phyloP scores from a whole-genome alignment of 2,329 filamentous ascomycete genomes.

The Cryphonectria naterciae region DNA sequence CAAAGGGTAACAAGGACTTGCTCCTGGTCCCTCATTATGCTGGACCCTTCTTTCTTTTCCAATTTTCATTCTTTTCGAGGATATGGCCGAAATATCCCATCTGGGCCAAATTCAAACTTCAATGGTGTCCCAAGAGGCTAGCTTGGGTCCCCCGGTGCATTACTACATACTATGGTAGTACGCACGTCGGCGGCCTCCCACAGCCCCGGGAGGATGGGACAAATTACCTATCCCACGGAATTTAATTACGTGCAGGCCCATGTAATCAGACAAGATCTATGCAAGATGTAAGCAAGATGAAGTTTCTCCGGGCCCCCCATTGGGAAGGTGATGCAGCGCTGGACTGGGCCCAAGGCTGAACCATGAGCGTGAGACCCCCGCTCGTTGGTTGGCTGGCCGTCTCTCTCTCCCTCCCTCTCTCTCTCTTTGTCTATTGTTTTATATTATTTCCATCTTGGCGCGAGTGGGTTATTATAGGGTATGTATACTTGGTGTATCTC shows the following conservation, averaged over 20 bases:
- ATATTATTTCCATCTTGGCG: background rate
- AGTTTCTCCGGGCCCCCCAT: background rate
- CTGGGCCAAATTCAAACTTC: background rate
- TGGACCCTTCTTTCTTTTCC: background rate
- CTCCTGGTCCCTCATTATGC: background rate
- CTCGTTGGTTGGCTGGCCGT: background rate
- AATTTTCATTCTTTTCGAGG: background rate
- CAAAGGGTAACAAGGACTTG: background rate
- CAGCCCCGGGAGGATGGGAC: background rate
- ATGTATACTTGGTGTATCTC: background rate
- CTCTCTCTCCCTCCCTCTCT: background rate
- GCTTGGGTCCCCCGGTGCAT: background rate
- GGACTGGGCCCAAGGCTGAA: background rate
- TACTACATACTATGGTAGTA: background rate
- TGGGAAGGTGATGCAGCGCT: slow-evolving; percentile 5
- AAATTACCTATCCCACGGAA: slow-evolving; percentile 6
- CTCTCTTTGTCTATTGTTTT: background rate
- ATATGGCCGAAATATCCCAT: background rate
- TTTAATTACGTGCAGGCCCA: slow-evolving; percentile 24
- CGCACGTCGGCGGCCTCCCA: slow-evolving; percentile 23
- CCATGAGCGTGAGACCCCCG: background rate
- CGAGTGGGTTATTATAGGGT: background rate
- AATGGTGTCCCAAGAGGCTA: background rate
- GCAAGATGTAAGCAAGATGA: slow-evolving; percentile 23
- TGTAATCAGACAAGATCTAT: slow-evolving; percentile 27